Percentiles rank a stretch among this genome's conserved stretches.
These are phyloP conservation scores for Pythium utonaiense DNA, from an alignment of 352 stramenopile species.

Conservation along the genomic window DNA sequence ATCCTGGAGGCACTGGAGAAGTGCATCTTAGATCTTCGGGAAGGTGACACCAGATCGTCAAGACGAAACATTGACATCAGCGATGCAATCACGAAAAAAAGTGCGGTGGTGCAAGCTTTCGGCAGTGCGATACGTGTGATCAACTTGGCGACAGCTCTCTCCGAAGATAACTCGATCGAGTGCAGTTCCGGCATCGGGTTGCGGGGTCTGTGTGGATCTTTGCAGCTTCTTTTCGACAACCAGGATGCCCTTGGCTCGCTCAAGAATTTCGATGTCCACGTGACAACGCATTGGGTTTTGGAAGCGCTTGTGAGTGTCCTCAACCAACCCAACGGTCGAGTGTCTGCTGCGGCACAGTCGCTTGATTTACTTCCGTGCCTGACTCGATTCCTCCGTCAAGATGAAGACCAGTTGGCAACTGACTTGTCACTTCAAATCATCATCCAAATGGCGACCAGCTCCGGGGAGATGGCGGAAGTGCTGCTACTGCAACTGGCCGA, in stretches of 20 bases:
- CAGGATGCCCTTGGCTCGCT: constrained; percentile 49
- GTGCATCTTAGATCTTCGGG: constrained; percentile 72
- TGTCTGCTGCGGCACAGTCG: constrained; percentile 75
- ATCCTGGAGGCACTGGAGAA: constrained; percentile 76
- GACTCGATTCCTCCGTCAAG: constrained; percentile 67
- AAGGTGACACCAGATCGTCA: constrained; percentile 36
- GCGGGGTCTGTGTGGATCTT: constrained; percentile 65
- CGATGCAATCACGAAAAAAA: constrained; percentile 55
- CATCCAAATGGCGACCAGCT: constrained; percentile 76
- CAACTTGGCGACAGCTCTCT: constrained; percentile 67
- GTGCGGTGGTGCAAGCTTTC: constrained; percentile 61
- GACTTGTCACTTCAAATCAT: constrained; percentile 80
- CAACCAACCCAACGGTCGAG: constrained; percentile 77
- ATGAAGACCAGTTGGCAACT: constrained; percentile 62
- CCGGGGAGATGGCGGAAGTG: constrained; percentile 79
- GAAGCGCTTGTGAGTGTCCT: constrained; percentile 80
- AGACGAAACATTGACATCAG: constrained; percentile 45
- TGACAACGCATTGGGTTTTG: constrained; percentile 74
- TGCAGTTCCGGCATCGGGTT: constrained; percentile 72
- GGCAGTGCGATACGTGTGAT: constrained; percentile 72
- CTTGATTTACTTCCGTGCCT: constrained; percentile 79
- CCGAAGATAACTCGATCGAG: constrained; percentile 70
- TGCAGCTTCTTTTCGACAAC: constrained; percentile 77
- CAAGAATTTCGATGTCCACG: constrained; percentile 57
- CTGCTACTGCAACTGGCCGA: constrained; percentile 76